Evolutionary conservation across 2,329 filamentous ascomycete species (phyloP).

Genomic region (Pezicula neosporulosa): DNA sequence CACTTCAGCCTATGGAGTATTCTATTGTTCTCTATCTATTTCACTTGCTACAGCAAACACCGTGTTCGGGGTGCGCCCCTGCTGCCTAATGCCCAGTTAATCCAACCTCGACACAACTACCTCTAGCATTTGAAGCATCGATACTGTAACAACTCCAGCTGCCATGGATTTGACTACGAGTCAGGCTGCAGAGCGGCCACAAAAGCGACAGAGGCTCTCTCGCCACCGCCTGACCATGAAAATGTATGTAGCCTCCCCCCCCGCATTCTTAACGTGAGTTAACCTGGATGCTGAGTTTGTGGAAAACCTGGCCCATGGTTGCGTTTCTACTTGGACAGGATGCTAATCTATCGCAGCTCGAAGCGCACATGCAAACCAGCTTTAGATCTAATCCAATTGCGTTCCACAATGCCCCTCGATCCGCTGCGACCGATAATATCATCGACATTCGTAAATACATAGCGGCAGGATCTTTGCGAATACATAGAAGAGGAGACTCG

Average conservation of each 20-base stretch:
- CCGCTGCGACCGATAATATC: constrained; percentile 2
- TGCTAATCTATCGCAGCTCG: background rate
- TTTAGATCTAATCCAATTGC: constrained; percentile 2
- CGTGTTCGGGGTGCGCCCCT: background rate
- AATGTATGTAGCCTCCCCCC: no score
- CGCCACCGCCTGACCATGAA: no score
- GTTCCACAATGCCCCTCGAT: background rate
- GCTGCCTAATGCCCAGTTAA: background rate
- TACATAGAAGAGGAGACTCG: constrained; percentile 7
- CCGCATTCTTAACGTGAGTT: no score
- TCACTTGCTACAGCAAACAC: background rate
- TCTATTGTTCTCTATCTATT: background rate
- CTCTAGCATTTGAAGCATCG: no score
- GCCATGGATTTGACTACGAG: no score
- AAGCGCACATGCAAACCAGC: constrained; percentile 1
- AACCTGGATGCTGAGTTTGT: no score
- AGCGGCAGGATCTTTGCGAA: constrained; percentile 20
- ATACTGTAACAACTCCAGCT: no score
- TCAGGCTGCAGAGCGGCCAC: no score
- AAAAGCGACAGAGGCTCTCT: no score
- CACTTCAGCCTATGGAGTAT: background rate
- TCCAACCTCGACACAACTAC: no score
- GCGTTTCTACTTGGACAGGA: no score
- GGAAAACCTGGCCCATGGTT: no score
- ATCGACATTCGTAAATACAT: constrained; percentile 23